phyloP scores from a whole-genome alignment of 176 grass and related monocot species.

The Bothriochloa decipiens region DNA sequence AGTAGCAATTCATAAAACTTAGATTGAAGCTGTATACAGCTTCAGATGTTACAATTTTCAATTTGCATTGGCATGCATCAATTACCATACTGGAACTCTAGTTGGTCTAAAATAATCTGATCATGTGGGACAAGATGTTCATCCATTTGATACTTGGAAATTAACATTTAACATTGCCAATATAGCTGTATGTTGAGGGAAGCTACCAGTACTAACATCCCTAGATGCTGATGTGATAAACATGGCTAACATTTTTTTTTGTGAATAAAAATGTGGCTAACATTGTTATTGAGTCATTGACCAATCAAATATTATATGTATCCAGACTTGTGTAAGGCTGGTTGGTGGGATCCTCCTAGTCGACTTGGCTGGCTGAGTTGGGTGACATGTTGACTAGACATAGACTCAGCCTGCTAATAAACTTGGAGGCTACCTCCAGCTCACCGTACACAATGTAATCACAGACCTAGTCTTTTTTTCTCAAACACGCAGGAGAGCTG shows the following conservation, averaged over 20 bases:
- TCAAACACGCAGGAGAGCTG: background rate
- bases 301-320: background rate
- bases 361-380: background rate
- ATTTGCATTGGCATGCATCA: background rate
- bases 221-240: background rate
- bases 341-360: background rate
- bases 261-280: too few species aligned
- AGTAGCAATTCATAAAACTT: background rate
- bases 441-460: background rate
- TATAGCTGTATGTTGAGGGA: background rate
- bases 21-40: background rate
- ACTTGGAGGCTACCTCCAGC: background rate
- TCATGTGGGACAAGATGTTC: background rate
- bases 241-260: background rate
- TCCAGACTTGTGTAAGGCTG: background rate
- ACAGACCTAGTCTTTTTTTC: background rate
- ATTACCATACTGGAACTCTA: background rate
- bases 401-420: background rate
- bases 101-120: background rate
- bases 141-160: background rate
- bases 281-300: background rate
- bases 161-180: background rate
- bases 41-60: background rate
- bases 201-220: conserved; percentile 3
- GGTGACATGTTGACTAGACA: background rate